Evolutionary conservation across 495 filamentous ascomycete species (phyloP).

Genomic region (Tetracladium marchalianum): DNA sequence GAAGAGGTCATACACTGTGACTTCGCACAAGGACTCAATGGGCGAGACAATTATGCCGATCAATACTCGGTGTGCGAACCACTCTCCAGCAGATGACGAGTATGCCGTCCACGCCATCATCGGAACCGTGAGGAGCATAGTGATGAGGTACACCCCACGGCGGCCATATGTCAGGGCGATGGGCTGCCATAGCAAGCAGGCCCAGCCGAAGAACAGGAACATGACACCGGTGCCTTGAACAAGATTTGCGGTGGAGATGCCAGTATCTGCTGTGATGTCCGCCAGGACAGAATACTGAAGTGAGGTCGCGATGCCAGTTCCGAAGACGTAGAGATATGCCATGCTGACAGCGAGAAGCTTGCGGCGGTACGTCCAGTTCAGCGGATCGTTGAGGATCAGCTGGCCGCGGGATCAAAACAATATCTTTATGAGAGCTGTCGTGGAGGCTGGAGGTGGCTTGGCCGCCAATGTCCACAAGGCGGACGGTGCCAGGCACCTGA

Average conservation of each 20-base stretch:
- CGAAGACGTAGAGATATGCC: conserved; percentile 45
- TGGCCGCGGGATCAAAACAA: conserved; percentile 46
- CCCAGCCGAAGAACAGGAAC: conserved; percentile 55
- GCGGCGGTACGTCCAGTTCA: conserved; percentile 48
- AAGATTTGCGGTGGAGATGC: conserved; percentile 40
- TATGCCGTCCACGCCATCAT: conserved; percentile 37
- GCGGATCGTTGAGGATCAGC: conserved; percentile 48
- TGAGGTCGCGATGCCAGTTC: conserved; percentile 44
- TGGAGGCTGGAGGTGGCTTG: too few species aligned
- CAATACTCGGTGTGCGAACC: conserved; percentile 52
- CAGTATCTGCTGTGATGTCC: conserved; percentile 45
- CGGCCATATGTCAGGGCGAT: conserved; percentile 58
- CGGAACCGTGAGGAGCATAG: conserved; percentile 27
- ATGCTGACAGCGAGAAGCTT: conserved; percentile 44
- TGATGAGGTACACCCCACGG: conserved; percentile 50
- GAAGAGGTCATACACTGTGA: conserved; percentile 53
- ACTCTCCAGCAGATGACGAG: conserved; percentile 44
- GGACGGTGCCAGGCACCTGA: too few species aligned
- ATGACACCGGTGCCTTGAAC: conserved; percentile 51
- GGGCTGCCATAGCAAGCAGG: conserved; percentile 59
- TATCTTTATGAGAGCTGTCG: too few species aligned
- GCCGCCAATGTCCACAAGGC: too few species aligned
- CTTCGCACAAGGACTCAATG: conserved; percentile 53
- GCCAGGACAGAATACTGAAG: conserved; percentile 53
- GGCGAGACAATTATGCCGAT: conserved; percentile 57